Evolutionary conservation across 805 yeast species (phyloP).

Genomic region (Pichia heedii): DNA sequence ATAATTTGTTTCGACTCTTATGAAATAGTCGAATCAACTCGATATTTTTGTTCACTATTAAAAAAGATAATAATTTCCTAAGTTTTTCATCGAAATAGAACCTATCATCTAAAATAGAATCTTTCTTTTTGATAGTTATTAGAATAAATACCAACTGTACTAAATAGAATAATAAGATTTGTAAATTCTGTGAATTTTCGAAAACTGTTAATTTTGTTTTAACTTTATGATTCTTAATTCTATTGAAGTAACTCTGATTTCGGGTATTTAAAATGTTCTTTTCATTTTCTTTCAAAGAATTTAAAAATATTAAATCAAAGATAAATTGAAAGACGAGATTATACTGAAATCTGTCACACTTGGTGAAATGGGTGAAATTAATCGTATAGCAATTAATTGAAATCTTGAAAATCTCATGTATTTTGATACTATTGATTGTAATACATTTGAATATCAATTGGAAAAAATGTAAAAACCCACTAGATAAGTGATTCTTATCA

Average conservation of each 20-base stretch:
- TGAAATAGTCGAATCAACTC: constrained; percentile 11
- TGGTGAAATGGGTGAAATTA: constrained; percentile 8
- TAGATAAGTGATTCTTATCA: constrained; percentile 1
- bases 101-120: not conserved
- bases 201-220: constrained; percentile 5
- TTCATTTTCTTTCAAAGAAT: not conserved
- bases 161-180: constrained; percentile 8
- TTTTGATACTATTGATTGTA: not conserved
- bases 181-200: not conserved
- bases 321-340: constrained; percentile 6
- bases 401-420: constrained; percentile 8
- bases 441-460: constrained; percentile 1
- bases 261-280: not conserved
- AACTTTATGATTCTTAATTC: constrained; percentile 5
- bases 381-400: constrained; percentile 9
- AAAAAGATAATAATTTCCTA: constrained; percentile 13
- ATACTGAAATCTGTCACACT: constrained; percentile 2
- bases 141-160: constrained; percentile 8
- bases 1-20: not conserved
- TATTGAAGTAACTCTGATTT: constrained; percentile 1
- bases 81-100: constrained; percentile 1
- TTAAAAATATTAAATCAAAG: constrained; percentile 7
- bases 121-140: not conserved
- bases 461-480: not conserved
- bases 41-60: constrained; percentile 14